phyloP scores from a whole-genome alignment of 345 rosid genomes.

The Lumnitzera racemosa region DNA sequence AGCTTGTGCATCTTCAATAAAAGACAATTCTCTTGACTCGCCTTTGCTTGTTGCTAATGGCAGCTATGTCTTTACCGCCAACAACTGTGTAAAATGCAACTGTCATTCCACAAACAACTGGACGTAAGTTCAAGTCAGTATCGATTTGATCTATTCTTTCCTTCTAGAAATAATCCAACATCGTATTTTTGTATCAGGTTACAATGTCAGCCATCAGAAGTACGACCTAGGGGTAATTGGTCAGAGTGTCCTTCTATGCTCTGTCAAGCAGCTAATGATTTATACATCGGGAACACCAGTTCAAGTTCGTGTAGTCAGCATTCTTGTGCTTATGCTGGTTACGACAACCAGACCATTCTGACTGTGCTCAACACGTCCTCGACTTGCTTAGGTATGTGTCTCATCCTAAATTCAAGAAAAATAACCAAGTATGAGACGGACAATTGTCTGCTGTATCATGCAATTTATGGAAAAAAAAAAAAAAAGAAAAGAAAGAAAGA shows the following conservation, averaged over 20 bases:
- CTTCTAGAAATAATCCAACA: background rate
- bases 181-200: slow-evolving; percentile 37
- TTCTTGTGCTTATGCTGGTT: slow-evolving; percentile 68
- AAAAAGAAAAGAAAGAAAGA: too few relatives aligned
- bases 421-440: background rate
- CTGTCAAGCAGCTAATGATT: slow-evolving; percentile 32
- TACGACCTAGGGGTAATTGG: slow-evolving; percentile 20
- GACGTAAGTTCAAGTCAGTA: slow-evolving; percentile 40
- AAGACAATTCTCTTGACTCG: slow-evolving; percentile 36
- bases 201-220: slow-evolving; percentile 48
- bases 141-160: background rate
- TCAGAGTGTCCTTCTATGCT: slow-evolving; percentile 42
- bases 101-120: slow-evolving; percentile 51
- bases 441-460: background rate
- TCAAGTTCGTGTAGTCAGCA: slow-evolving; percentile 27
- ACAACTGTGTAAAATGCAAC: slow-evolving; percentile 53
- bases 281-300: slow-evolving; percentile 37
- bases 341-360: slow-evolving; percentile 28
- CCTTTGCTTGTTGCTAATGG: slow-evolving; percentile 40
- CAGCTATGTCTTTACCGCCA: slow-evolving; percentile 51
- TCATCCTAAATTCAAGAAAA: background rate
- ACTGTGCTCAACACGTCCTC: slow-evolving; percentile 26
- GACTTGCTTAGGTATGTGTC: slow-evolving; percentile 36
- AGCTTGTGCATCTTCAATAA: slow-evolving; percentile 65
- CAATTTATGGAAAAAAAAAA: too few relatives aligned